These are phyloP conservation scores for Hypoxylon crocopeplum DNA, from an alignment of 495 filamentous ascomycete genomes.

Conservation along the genomic window DNA sequence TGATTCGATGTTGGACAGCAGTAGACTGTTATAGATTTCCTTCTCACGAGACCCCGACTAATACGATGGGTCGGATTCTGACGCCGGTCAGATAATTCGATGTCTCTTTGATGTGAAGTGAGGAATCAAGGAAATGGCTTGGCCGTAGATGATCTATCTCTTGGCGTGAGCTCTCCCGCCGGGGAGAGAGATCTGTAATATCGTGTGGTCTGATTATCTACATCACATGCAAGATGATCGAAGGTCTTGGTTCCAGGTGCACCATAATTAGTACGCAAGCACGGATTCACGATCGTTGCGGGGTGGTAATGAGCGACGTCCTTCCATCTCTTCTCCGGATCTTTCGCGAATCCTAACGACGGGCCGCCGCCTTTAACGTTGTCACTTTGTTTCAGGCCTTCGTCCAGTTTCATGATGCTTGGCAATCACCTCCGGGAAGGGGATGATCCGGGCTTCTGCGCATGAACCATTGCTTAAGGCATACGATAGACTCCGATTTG, in stretches of 20 bases:
- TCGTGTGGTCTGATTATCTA: constrained; percentile 30
- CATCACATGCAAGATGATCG: constrained; percentile 27
- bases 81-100: no score
- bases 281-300: no score
- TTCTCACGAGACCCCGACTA: neutral
- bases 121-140: neutral
- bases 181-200: constrained; percentile 16
- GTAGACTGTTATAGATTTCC: neutral
- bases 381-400: constrained; percentile 62
- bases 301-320: no score
- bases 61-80: constrained; percentile 13
- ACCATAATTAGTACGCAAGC: neutral
- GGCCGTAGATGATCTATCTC: neutral
- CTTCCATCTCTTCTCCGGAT: no score
- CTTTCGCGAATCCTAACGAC: constrained; percentile 3
- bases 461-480: constrained; percentile 47
- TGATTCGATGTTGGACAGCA: constrained; percentile 10
- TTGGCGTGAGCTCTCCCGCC: neutral
- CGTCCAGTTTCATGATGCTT: constrained; percentile 44
- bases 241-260: neutral
- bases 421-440: constrained; percentile 54
- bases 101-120: neutral
- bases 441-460: constrained; percentile 46
- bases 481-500: constrained; percentile 63
- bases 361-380: constrained; percentile 46